A percentile compares a stretch with the other conserved stretches of the same genome.
These are phyloP conservation scores for Crithidia sp. DNA, from an alignment of 208 protist genomes.

Conservation along the genomic window DNA sequence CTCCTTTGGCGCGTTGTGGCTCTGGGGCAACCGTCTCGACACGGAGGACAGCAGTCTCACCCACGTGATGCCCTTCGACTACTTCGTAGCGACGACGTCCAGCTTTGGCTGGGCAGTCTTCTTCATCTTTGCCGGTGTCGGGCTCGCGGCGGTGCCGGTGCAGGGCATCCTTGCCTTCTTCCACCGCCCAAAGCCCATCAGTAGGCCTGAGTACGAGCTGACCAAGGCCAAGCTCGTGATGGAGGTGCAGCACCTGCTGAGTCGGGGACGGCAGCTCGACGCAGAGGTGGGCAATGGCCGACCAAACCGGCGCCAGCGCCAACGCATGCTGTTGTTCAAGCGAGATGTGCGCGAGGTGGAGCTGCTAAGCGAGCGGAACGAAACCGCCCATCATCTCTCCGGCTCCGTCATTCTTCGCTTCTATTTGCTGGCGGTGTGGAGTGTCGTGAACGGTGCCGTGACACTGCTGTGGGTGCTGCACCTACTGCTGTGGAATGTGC, in stretches of 20 bases:
- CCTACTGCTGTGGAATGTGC: conserved; percentile 83
- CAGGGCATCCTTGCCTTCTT: conserved; percentile 78
- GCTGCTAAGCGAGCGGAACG: conserved; percentile 63
- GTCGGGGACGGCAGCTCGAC: conserved; percentile 65
- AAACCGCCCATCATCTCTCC: conserved; percentile 73
- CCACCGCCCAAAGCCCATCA: conserved; percentile 75
- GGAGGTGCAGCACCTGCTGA: conserved; percentile 72
- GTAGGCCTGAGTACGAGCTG: conserved; percentile 73
- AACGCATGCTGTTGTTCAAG: conserved; percentile 69
- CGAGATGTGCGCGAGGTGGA: conserved; percentile 84
- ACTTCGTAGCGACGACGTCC: conserved; percentile 65
- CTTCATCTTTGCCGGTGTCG: conserved; percentile 93
- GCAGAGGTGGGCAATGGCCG: conserved; percentile 32
- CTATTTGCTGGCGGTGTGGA: conserved; percentile 46
- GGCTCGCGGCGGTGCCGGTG: conserved; percentile 89
- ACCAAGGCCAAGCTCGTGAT: conserved; percentile 63
- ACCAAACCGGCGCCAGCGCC: conserved; percentile 38
- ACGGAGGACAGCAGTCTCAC: conserved; percentile 13
- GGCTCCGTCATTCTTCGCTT: conserved; percentile 61
- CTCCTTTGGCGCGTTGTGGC: conserved; percentile 31
- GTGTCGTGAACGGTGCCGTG: conserved; percentile 50
- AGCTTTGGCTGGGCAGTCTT: conserved; percentile 88
- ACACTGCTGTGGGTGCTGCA: conserved; percentile 89
- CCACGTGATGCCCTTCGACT: conserved; percentile 57
- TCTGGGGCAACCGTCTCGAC: conserved; percentile 27